Percentiles rank a stretch among this genome's conserved stretches.
Conservation (phyloP, 2,329 filamentous ascomycete species). For the Fusarium mangiferae region DNA sequence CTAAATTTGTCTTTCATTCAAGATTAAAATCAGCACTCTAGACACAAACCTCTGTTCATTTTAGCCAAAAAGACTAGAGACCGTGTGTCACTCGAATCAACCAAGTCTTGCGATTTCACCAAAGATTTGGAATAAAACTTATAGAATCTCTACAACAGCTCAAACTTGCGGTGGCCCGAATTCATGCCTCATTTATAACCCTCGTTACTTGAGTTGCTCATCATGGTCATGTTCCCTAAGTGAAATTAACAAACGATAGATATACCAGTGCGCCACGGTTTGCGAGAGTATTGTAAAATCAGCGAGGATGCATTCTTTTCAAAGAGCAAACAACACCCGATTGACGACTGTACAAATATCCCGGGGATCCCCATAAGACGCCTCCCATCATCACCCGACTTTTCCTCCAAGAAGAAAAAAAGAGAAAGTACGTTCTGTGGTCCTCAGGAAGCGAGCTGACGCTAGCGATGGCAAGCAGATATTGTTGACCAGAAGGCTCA, state of each 20-base stretch:
- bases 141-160: conserved; percentile 28
- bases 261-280: conserved; percentile 36
- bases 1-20: neutral
- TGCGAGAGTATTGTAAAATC: conserved; percentile 38
- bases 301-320: conserved; percentile 45
- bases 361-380: conserved; percentile 45
- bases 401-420: conserved; percentile 45
- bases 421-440: conserved; percentile 44
- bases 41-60: neutral
- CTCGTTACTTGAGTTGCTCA: conserved; percentile 34
- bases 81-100: neutral
- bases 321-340: conserved; percentile 43
- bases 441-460: conserved; percentile 40
- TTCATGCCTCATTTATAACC: conserved; percentile 31
- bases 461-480: conserved; percentile 34
- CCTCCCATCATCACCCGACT: conserved; percentile 46
- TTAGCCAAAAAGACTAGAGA: neutral
- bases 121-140: neutral
- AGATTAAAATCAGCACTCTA: neutral
- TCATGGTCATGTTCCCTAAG: conserved; percentile 33
- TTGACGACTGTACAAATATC: conserved; percentile 46
- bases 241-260: conserved; percentile 26
- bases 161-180: conserved; percentile 19
- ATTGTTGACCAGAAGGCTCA: conserved; percentile 44
- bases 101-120: too few species aligned